These are phyloP conservation scores for Sequoiadendron giganteum DNA, from an alignment of 75 land plant genomes.

Conservation along the genomic window DNA sequence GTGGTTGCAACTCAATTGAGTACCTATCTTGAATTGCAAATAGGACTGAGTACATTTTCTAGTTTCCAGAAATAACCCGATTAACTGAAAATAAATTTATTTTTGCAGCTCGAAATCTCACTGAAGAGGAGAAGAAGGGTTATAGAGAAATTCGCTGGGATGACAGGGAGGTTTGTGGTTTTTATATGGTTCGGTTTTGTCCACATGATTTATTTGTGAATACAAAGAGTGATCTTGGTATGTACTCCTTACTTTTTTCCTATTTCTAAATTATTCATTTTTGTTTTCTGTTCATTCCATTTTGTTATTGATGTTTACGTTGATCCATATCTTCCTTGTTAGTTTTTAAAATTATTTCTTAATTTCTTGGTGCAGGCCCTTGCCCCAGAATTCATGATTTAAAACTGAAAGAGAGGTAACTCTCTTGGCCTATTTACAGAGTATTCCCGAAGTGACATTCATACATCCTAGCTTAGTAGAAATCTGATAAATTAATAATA, in stretches of 20 bases:
- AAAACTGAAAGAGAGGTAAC: slow-evolving; percentile 90
- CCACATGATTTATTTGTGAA: slow-evolving; percentile 96
- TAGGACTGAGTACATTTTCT: background rate
- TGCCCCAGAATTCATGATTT: slow-evolving; percentile 82
- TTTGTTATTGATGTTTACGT: background rate
- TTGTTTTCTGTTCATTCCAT: background rate
- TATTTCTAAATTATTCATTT: background rate
- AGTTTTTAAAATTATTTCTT: background rate
- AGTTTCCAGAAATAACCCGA: background rate
- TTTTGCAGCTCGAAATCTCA: slow-evolving; percentile 71
- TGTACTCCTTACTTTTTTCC: slow-evolving; percentile 10
- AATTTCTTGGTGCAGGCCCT: slow-evolving; percentile 50
- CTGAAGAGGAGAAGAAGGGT: slow-evolving; percentile 88
- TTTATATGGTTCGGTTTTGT: slow-evolving; percentile 87
- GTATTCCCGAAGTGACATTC: background rate
- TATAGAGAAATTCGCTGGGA: slow-evolving; percentile 83
- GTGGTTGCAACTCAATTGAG: background rate
- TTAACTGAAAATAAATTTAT: background rate
- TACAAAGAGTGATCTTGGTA: slow-evolving; percentile 91
- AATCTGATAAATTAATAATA: background rate
- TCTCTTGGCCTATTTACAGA: background rate
- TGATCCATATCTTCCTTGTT: background rate
- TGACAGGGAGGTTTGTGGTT: slow-evolving; percentile 82
- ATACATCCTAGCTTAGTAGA: slow-evolving; percentile 1
- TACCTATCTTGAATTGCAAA: background rate